A percentile compares a stretch with the other conserved stretches of the same genome.
These are phyloP conservation scores for Poa annua DNA, from an alignment of 176 grass and related monocot species.

Conservation along the genomic window DNA sequence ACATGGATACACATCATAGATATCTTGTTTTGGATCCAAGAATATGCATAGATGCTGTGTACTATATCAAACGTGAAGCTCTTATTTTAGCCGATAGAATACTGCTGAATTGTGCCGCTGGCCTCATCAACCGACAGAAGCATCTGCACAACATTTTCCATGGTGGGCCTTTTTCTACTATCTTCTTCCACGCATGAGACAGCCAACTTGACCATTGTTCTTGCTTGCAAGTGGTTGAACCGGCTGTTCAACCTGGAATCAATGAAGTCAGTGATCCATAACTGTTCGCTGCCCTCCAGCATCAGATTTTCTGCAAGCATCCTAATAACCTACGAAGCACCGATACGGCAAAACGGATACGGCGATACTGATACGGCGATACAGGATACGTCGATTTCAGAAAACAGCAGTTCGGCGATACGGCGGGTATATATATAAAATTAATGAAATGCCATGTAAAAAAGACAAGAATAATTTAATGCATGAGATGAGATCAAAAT, in stretches of 20 bases:
- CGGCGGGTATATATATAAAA: no score
- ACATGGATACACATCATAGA: not conserved
- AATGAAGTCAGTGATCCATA: conserved; percentile 33
- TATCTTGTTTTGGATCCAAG: not conserved
- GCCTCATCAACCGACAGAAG: conserved; percentile 51
- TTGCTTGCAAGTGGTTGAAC: conserved; percentile 47
- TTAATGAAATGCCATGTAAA: no score
- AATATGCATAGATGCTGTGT: not conserved
- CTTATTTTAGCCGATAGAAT: not conserved
- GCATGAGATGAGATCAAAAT: no score
- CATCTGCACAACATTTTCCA: conserved; percentile 42
- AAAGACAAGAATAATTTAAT: no score
- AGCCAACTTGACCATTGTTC: conserved; percentile 37
- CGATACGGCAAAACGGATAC: no score
- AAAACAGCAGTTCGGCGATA: no score
- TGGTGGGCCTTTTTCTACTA: conserved; percentile 47
- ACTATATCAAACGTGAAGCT: not conserved
- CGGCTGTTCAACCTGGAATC: conserved; percentile 42
- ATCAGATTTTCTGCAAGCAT: conserved; percentile 43
- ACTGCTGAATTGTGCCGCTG: not conserved
- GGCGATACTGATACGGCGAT: no score
- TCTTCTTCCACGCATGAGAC: conserved; percentile 48
- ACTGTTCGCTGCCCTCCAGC: not conserved
- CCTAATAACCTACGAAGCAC: not conserved
- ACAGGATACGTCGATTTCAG: no score